Evolutionary conservation across 2,329 filamentous ascomycete genomes (phyloP), one percentile per base, ranked within the genome.

Genomic region (Venturia effusa): DNA sequence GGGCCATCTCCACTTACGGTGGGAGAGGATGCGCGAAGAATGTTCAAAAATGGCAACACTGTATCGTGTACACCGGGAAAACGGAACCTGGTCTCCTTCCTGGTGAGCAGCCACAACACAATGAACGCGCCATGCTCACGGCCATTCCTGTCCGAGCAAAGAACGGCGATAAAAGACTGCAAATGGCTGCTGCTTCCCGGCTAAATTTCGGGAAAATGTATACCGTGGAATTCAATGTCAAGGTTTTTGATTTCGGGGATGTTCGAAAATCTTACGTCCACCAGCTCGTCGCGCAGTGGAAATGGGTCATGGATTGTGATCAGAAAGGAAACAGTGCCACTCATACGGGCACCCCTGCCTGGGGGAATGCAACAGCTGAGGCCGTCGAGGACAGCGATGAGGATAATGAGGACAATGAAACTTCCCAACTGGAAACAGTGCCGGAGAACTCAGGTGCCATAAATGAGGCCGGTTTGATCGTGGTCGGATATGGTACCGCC

Each of bases 171-270:
- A 62, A 32, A 61, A 10, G 17, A 30, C 8, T 13, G 13, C 7
- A 41, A 10, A 61, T 72, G 64, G 67, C 70, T 63, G 61, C 64
- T 0, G 59, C 68, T 48, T 70, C 69, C 1, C 66, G 70, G 6
- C 59, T 72, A 8, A 71, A 71, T 27, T 71, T 68, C 45, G 30
- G 62, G 4, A 72, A 72, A 39, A 54, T 68, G 8, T 71, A 71
- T 51, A 71, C 69, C 0, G 67, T 72, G 0, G 70, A 71, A 48
- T 68, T 71, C 48, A 70, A 71, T 40, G 69, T 72, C 30, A 71
- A 71, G 45, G 67, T 71, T 2, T 61, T 67, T 19, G 65, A 69
- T 32, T 71, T 71, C 61, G 70, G 70, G 1, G 24, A 65, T 1
- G 69, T 71, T 5, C 61, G 64, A 30, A 51, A 30, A n/a, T n/a